Evolutionary conservation across 129 eudicot species (phyloP).

Genomic region (Artemisia tridentata): DNA sequence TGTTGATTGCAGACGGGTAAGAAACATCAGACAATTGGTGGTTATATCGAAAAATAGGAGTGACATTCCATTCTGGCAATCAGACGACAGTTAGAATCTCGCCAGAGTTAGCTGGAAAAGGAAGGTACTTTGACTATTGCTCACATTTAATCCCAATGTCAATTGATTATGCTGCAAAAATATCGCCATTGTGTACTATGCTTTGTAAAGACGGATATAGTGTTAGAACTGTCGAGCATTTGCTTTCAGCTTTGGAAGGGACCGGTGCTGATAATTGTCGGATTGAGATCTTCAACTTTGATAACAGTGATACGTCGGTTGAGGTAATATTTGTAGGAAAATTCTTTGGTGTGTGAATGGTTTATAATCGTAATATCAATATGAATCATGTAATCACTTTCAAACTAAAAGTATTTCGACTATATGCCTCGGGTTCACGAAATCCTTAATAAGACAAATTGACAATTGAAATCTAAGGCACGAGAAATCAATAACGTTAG

Average conservation of each 20-base stretch:
- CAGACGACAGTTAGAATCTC: slow-evolving; percentile 49
- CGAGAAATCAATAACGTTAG: too few relatives aligned
- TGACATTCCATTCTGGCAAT: slow-evolving; percentile 68
- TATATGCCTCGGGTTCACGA: too few relatives aligned
- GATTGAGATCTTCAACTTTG: slow-evolving; percentile 44
- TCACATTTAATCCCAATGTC: slow-evolving; percentile 60
- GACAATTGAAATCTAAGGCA: too few relatives aligned
- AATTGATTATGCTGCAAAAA: slow-evolving; percentile 44
- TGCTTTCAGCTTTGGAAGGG: slow-evolving; percentile 92
- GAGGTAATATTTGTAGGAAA: too few relatives aligned
- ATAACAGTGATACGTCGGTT: too few relatives aligned
- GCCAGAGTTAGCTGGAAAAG: slow-evolving; percentile 68
- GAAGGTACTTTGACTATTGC: slow-evolving; percentile 63
- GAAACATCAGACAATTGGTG: too few relatives aligned
- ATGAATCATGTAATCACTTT: too few relatives aligned
- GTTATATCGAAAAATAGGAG: slow-evolving; percentile 34
- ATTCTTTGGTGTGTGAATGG: too few relatives aligned
- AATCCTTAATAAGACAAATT: too few relatives aligned
- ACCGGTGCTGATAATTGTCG: slow-evolving; percentile 81
- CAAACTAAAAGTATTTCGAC: too few relatives aligned
- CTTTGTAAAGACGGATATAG: slow-evolving; percentile 53
- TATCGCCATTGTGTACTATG: slow-evolving; percentile 76
- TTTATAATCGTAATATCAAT: too few relatives aligned
- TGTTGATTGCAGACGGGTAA: too few relatives aligned
- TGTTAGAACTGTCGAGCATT: slow-evolving; percentile 75